These are phyloP conservation scores for Serendipita sp. DNA, from an alignment of 768 basidiomycete genomes.

Conservation along the genomic window DNA sequence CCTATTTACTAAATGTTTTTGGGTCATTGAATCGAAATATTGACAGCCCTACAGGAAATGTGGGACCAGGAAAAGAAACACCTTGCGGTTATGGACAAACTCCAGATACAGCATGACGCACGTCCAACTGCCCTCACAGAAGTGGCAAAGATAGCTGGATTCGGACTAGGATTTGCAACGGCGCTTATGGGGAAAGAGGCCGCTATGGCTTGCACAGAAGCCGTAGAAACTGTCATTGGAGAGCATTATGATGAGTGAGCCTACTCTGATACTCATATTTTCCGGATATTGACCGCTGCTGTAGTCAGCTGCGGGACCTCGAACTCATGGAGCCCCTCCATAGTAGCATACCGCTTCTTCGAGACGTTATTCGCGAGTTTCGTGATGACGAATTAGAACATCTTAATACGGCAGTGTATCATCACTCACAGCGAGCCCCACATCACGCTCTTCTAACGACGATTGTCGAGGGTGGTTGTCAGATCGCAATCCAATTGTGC, in stretches of 20 bases:
- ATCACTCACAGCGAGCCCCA: slow-evolving; percentile 77
- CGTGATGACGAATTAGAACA: slow-evolving; percentile 93
- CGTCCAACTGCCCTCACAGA: slow-evolving; percentile 74
- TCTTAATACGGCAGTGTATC: slow-evolving; percentile 74
- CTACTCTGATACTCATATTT: background rate
- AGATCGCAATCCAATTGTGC: slow-evolving; percentile 77
- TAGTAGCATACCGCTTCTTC: slow-evolving; percentile 61
- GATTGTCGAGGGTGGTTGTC: slow-evolving; percentile 71
- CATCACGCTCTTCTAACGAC: slow-evolving; percentile 82
- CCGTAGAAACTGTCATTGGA: slow-evolving; percentile 93
- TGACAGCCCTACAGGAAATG: slow-evolving; percentile 59
- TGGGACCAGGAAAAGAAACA: slow-evolving; percentile 95
- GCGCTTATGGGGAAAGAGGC: slow-evolving; percentile 82
- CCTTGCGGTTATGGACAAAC: slow-evolving; percentile 64
- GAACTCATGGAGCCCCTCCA: slow-evolving; percentile 46
- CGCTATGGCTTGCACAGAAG: slow-evolving; percentile 97
- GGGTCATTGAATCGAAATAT: slow-evolving; percentile 4
- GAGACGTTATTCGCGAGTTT: slow-evolving; percentile 61
- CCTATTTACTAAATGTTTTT: background rate
- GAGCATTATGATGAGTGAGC: slow-evolving; percentile 95
- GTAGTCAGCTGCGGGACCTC: slow-evolving; percentile 68
- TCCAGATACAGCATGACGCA: slow-evolving; percentile 67
- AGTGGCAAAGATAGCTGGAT: slow-evolving; percentile 74
- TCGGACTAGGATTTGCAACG: slow-evolving; percentile 68
- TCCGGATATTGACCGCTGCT: background rate